Percentiles rank a stretch among this genome's conserved stretches.
phyloP scores from a whole-genome alignment of 441 rosid species.

The Kokia cookei region DNA sequence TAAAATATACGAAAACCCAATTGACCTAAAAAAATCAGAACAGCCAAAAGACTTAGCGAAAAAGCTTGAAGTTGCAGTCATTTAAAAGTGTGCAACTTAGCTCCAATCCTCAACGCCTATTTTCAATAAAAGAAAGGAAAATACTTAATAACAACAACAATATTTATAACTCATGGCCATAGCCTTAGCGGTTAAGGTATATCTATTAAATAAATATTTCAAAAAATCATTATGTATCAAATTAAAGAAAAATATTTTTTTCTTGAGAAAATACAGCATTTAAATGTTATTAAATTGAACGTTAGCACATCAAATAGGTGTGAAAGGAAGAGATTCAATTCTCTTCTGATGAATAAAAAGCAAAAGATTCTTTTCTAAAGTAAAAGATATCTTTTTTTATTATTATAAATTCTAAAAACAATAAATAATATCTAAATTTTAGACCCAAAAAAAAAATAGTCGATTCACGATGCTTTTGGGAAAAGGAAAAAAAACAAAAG shows the following conservation, averaged over 20 bases:
- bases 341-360: conserved; percentile 1
- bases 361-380: conserved; percentile 2
- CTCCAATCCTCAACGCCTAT: neutral
- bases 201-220: neutral
- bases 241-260: neutral
- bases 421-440: neutral
- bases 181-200: conserved; percentile 8
- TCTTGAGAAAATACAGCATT: neutral
- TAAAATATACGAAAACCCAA: conserved; percentile 12
- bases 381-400: neutral
- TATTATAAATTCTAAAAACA: neutral
- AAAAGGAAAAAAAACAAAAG: neutral
- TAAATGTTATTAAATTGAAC: neutral
- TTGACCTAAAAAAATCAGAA: neutral
- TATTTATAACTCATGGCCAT: neutral
- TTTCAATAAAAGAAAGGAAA: neutral
- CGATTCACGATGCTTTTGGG: neutral
- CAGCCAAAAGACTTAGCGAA: neutral
- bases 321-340: conserved; percentile 9
- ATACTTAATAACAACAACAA: neutral
- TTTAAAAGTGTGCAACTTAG: neutral
- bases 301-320: neutral
- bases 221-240: neutral
- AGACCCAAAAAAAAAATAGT: neutral
- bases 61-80: neutral